These are phyloP conservation scores for Angomonas deanei DNA, from an alignment of 208 protist species.

Conservation along the genomic window DNA sequence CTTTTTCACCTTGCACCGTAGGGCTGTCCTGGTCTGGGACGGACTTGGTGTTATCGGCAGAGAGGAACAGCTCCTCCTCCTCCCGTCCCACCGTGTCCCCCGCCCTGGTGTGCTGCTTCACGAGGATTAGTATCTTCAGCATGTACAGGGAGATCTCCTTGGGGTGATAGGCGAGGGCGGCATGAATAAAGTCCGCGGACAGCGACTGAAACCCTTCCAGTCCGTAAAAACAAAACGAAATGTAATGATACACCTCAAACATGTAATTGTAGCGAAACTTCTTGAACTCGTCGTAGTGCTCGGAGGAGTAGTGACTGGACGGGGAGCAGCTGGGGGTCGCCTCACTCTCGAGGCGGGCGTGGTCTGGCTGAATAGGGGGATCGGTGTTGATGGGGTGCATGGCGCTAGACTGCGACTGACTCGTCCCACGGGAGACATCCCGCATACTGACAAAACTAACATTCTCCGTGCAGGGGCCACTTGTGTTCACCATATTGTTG, in stretches of 20 bases:
- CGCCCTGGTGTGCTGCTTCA: not conserved
- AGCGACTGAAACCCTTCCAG: not conserved
- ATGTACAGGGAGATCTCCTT: slow-evolving; percentile 7
- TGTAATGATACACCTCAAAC: slow-evolving; percentile 16
- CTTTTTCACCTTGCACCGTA: too few relatives aligned
- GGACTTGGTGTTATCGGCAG: too few relatives aligned
- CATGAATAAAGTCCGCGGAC: not conserved
- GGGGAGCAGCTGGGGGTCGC: not conserved
- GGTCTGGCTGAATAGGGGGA: too few relatives aligned
- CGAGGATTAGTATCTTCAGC: slow-evolving; percentile 10
- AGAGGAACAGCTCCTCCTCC: too few relatives aligned
- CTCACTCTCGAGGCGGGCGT: not conserved
- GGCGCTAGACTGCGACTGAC: too few relatives aligned
- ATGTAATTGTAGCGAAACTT: slow-evolving; percentile 16
- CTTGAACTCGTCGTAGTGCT: not conserved
- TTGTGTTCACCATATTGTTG: too few relatives aligned
- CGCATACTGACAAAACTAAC: too few relatives aligned
- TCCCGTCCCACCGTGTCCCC: too few relatives aligned
- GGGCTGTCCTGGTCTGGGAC: too few relatives aligned
- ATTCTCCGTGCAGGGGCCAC: too few relatives aligned
- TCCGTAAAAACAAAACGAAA: slow-evolving; percentile 8
- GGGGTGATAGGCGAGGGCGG: slow-evolving; percentile 2
- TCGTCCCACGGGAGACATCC: too few relatives aligned
- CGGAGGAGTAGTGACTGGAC: not conserved
- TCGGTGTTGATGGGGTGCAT: too few relatives aligned